A percentile compares a stretch with the other conserved stretches of the same genome.
phyloP scores from a whole-genome alignment of 2,329 filamentous ascomycete species.

The Niveomyces coronatus region DNA sequence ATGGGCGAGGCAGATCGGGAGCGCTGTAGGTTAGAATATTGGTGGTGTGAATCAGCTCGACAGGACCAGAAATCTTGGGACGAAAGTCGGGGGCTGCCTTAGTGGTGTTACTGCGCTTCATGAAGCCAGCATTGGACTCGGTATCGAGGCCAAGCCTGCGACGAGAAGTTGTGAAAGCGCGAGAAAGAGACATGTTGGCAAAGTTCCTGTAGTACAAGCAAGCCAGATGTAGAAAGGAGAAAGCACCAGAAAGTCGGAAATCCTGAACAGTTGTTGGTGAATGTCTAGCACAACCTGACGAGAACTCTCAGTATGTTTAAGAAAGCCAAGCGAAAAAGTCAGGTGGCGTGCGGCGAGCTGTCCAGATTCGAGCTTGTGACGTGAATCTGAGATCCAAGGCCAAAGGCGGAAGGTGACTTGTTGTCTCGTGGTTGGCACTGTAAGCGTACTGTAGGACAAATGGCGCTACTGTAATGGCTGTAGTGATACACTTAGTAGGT shows the following conservation, averaged over 20 bases:
- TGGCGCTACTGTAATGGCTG: too few relatives aligned
- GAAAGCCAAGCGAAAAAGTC: too few relatives aligned
- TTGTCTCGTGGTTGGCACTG: background rate
- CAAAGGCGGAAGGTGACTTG: conserved; percentile 10
- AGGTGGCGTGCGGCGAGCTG: background rate
- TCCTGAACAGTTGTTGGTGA: conserved; percentile 4
- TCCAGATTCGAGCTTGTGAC: background rate
- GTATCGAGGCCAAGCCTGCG: conserved; percentile 43
- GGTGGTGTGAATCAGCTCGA: conserved; percentile 84
- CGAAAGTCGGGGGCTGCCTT: conserved; percentile 40
- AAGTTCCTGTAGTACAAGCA: background rate
- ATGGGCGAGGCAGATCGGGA: conserved; percentile 58
- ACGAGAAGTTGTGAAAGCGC: conserved; percentile 63
- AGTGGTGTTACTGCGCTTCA: conserved; percentile 39
- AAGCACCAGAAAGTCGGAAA: too few relatives aligned
- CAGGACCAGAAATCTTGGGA: conserved; percentile 74
- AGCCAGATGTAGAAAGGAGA: background rate
- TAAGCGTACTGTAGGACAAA: background rate
- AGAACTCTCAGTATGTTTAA: too few relatives aligned
- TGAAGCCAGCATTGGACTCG: conserved; percentile 25
- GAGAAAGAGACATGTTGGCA: conserved; percentile 44
- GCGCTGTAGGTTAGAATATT: conserved; percentile 96
- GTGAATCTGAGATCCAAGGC: background rate
- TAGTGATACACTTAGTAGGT: too few relatives aligned
- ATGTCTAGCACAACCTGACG: too few relatives aligned